Base-by-base conservation (phyloP, 106 monocot genomes). In the Dactylorhiza incarnata region DNA sequence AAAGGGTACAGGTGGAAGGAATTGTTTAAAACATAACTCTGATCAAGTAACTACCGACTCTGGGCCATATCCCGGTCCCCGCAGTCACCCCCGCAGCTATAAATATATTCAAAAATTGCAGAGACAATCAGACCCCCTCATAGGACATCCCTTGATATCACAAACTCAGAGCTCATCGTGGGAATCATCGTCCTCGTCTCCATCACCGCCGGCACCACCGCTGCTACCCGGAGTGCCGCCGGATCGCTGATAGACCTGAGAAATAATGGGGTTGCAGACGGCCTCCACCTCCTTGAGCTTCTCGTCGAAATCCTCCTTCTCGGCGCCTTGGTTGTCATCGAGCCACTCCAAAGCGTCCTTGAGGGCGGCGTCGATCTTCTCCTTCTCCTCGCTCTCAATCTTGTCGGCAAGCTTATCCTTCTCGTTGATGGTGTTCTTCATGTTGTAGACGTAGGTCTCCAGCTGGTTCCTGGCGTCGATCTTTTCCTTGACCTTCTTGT, bases 341-440 rank as follows among this genome's bases (percentile, higher is more conserved):
- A 89, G 68, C 89, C 89, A 89, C 20, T 82, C 63, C 46, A 89
- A 86, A 14, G 89, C 86, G 72, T 89, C 76, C 9, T 89, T 86
- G 2, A 89, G 81, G 0, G 79, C 81, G 46, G 77, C 77, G 71
- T 86, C 86, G 9, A 86, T 84, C 86, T 81, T 86, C 74, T 84
- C 84, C 80, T 86, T 89, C 46, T 89, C 89, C 0, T 59, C 75
- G 24, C 77, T 69, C 47, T 50, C 37, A 15, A 89, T 73, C 77
- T 89, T 89, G 4, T 81, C 78, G 0, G 78, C 81, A 53, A 83
- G 83, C 85, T 83, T 86, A 2, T 85, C 89, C 8, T 85, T 86
- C 37, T 83, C 83, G 45, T 79, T 82, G 22, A 84, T 74, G 20
- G 80, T 82, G 69, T 88, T 85, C 72, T 85, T 85, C 82, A 80